Percentiles rank a stretch among this genome's conserved stretches.
phyloP scores from a whole-genome alignment of 177 flowering plant species.

The Tripterygium wilfordii region DNA sequence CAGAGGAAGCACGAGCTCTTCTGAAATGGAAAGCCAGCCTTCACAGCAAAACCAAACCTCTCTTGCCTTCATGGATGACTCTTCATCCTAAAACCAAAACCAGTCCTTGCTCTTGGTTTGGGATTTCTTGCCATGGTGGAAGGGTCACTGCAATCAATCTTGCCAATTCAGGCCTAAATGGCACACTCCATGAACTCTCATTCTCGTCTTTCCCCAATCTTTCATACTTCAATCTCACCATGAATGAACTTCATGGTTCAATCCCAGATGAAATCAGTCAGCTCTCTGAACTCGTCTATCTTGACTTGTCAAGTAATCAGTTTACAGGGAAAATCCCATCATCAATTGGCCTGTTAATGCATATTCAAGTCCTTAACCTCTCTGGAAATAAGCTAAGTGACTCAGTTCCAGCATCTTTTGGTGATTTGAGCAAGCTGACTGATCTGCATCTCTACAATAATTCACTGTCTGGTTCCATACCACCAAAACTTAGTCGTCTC shows the following conservation, averaged over 20 bases:
- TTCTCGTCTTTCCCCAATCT: slow-evolving; percentile 14
- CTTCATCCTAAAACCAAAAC: background rate
- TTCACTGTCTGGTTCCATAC: background rate
- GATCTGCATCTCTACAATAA: background rate
- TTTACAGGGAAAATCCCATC: background rate
- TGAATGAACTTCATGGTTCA: slow-evolving; percentile 18
- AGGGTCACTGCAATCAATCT: slow-evolving; percentile 21
- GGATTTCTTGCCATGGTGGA: background rate
- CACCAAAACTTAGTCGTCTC: background rate
- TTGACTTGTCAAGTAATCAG: slow-evolving; percentile 1
- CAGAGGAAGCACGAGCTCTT: slow-evolving; percentile 12
- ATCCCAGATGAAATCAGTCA: slow-evolving; percentile 14
- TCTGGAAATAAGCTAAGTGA: background rate
- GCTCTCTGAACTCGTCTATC: slow-evolving; percentile 3
- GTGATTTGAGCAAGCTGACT: slow-evolving; percentile 1
- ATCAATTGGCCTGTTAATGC: background rate
- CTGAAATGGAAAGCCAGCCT: slow-evolving; percentile 20
- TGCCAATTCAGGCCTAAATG: slow-evolving; percentile 9
- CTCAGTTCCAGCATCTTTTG: slow-evolving; percentile 1
- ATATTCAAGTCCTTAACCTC: background rate
- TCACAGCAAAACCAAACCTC: slow-evolving; percentile 4
- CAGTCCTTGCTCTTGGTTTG: too few relatives aligned
- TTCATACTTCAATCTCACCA: slow-evolving; percentile 6
- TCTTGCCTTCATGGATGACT: slow-evolving; percentile 15
- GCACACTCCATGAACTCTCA: slow-evolving; percentile 23